These are phyloP conservation scores for Saturnispora halmiae DNA, from an alignment of 805 yeast genomes.

Conservation along the genomic window DNA sequence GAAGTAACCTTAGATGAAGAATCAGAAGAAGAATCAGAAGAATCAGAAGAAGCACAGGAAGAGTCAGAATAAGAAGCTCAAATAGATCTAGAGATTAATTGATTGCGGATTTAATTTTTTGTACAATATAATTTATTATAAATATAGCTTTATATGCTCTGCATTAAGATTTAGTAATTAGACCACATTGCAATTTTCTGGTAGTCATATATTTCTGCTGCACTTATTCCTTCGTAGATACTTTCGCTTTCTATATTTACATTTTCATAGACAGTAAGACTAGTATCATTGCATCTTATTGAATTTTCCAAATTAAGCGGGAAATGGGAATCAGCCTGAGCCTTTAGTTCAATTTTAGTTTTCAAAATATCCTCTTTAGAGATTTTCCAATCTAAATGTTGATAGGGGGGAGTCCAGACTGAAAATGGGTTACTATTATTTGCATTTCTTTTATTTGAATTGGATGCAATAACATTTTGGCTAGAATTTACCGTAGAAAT, in stretches of 20 bases:
- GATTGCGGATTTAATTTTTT: no score
- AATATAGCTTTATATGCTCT: no score
- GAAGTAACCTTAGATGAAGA: background rate
- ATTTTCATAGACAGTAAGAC: background rate
- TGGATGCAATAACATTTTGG: background rate
- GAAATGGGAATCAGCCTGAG: slow-evolving; percentile 3
- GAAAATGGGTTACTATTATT: background rate
- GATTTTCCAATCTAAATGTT: background rate
- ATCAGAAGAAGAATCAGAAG: no score
- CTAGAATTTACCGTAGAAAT: background rate
- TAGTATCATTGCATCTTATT: background rate
- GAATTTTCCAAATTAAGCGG: slow-evolving; percentile 1
- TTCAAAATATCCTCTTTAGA: background rate
- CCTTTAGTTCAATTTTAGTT: slow-evolving; percentile 1
- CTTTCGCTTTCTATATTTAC: background rate
- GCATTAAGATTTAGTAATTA: slow-evolving; percentile 2
- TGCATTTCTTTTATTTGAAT: background rate
- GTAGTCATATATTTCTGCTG: slow-evolving; percentile 8
- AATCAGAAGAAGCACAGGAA: no score
- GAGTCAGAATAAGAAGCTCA: no score
- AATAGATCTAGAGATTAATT: no score
- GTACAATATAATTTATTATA: no score
- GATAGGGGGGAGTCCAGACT: background rate
- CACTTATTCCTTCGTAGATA: slow-evolving; percentile 7
- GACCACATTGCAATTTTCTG: slow-evolving; percentile 9